phyloP scores from a whole-genome alignment of 225 moss, liverwort and hornwort genomes.

The Antitrichia curtipendula region DNA sequence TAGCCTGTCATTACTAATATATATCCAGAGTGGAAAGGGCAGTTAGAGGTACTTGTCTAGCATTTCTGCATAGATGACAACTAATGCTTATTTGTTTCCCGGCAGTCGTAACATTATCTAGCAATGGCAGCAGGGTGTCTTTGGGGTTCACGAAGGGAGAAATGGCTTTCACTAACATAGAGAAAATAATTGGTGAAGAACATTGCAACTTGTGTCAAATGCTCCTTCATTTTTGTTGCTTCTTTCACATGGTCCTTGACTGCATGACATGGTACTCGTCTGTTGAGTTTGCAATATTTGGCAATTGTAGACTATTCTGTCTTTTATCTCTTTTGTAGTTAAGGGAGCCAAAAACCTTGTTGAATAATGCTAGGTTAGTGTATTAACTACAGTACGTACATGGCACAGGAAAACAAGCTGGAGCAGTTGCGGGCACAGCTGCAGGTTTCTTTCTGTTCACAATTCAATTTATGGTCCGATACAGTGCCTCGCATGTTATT shows the following conservation, averaged over 20 bases:
- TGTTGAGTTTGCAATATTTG: not conserved
- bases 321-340: not conserved
- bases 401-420: slow-evolving; percentile 67
- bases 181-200: not conserved
- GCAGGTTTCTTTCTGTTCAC: slow-evolving; percentile 37
- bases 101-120: not conserved
- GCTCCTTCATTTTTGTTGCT: not conserved
- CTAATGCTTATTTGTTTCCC: not conserved
- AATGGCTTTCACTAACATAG: not conserved
- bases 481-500: not conserved
- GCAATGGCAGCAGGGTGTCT: not conserved
- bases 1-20: not conserved
- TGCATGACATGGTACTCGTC: not conserved
- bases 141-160: not conserved
- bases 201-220: not conserved
- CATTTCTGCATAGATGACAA: not conserved
- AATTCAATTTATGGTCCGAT: not conserved
- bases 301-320: not conserved
- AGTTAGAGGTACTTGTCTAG: not conserved
- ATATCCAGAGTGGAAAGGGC: not conserved
- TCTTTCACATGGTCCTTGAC: not conserved
- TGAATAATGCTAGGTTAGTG: not conserved
- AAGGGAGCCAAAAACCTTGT: not conserved
- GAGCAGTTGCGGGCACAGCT: slow-evolving; percentile 74
- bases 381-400: not conserved